Evolutionary conservation across 345 rosid genomes (phyloP), one percentile per base, ranked within the genome.

Genomic region (Pugionium dolabratum): DNA sequence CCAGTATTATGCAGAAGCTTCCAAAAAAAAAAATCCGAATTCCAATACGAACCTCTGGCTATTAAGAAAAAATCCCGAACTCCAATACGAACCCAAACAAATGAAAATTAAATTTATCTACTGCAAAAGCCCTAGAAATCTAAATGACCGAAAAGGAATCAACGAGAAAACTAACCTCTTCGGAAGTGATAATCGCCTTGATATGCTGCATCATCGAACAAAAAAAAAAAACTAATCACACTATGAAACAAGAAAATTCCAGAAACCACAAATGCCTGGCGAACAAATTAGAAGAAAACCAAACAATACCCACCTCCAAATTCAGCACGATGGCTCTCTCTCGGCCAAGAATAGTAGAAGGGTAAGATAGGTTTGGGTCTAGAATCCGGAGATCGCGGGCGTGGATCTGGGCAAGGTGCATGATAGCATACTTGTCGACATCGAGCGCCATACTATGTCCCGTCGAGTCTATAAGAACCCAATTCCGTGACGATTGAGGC

Each of bases 281-380:
- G 11, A 33, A 9, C 45, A 31, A 36, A 35, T 6, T 5, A 26
- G 39, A 54, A 27, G 5, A 28, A 27, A 11, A 50, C 3, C 1
- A 1, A 3, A 25, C 2, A 47, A 39, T 29, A n/a, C 6, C 0
- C 0, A 88, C 99, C 97, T 94, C 99, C 68, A 94, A 79, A 75
- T 94, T 94, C 55, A 94, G 79, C 6, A 94, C 99, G 62, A 94
- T 87, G 75, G 99, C 99, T 35, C 85, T 61, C 70, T 94, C 99
- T n/a, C 99, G 83, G 39, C 96, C 99, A n/a, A 94, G 95, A 72
- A 94, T 91, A 49, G 99, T 80, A 25, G 99, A 91, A 48, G 99
- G 99, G 43, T 91, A 91, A 9, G 97, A 94, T 9, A 91, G 72
- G 69, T 88, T 79, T 1, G 99, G 99, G 70, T 94, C 99, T 54